phyloP scores from a whole-genome alignment of 2,329 filamentous ascomycete genomes.

The Microascus cirrosus region DNA sequence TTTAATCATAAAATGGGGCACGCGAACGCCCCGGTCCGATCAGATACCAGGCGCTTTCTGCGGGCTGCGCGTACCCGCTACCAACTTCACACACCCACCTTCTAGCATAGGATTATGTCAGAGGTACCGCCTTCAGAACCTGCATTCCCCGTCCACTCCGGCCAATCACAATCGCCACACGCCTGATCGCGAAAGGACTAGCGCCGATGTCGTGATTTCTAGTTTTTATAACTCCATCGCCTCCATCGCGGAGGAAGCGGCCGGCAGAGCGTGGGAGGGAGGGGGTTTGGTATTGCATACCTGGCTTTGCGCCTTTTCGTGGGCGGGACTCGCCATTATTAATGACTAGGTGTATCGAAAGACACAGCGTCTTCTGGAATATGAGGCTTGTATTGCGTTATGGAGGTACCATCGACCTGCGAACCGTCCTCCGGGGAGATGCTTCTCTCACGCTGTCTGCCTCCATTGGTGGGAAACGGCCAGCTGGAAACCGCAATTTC shows the following conservation, averaged over 20 bases:
- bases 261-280: not conserved
- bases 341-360: not conserved
- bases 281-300: not conserved
- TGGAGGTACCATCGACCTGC: not conserved
- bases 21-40: not conserved
- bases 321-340: not conserved
- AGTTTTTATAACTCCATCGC: not conserved
- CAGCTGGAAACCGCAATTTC: not conserved
- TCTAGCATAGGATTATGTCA: not conserved
- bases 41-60: not conserved
- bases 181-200: conserved; percentile 33
- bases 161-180: not conserved
- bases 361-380: not conserved
- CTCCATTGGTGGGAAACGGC: not conserved
- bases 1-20: not conserved
- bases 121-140: not conserved
- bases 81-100: not conserved
- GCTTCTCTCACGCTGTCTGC: not conserved
- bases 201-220: conserved; percentile 39
- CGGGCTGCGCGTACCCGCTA: not conserved
- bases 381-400: not conserved
- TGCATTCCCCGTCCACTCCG: not conserved
- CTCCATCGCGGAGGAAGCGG: not conserved
- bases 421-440: not conserved
- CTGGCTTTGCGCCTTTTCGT: not conserved